Percentiles rank a stretch among this genome's conserved stretches.
These are phyloP conservation scores for Sugiyamaella marilandica DNA, from an alignment of 805 yeast species.

Conservation along the genomic window DNA sequence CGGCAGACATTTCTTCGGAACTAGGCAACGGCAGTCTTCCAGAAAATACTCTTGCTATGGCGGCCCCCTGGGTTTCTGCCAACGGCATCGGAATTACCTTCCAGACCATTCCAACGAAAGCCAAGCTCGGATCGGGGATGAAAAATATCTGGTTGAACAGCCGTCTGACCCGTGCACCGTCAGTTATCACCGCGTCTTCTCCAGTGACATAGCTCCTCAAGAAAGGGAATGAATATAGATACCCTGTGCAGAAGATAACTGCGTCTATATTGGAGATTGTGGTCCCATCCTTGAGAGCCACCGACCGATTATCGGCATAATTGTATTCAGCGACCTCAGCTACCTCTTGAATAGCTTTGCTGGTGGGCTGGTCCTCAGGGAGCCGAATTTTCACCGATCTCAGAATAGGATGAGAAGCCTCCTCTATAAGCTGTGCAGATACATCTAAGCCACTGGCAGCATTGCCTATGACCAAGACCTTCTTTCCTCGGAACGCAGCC, in stretches of 20 bases:
- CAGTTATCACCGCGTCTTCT: slow-evolving; percentile 38
- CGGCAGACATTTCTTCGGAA: slow-evolving; percentile 41
- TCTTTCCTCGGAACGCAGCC: slow-evolving; percentile 40
- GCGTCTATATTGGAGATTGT: slow-evolving; percentile 46
- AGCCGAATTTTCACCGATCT: slow-evolving; percentile 40
- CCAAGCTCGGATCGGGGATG: slow-evolving; percentile 57
- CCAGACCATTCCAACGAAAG: slow-evolving; percentile 48
- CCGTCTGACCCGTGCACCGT: slow-evolving; percentile 40
- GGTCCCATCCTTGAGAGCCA: slow-evolving; percentile 48
- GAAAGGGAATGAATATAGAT: slow-evolving; percentile 61
- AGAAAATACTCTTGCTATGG: slow-evolving; percentile 57
- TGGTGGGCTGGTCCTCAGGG: background rate
- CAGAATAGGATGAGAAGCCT: slow-evolving; percentile 29
- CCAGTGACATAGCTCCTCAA: slow-evolving; percentile 34
- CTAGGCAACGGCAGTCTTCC: slow-evolving; percentile 51
- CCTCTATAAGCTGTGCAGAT: slow-evolving; percentile 50
- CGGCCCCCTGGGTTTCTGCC: slow-evolving; percentile 57
- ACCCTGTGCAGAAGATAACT: slow-evolving; percentile 72
- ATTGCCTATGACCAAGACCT: slow-evolving; percentile 65
- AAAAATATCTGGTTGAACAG: slow-evolving; percentile 35
- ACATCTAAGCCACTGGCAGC: slow-evolving; percentile 75
- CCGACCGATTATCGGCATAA: slow-evolving; percentile 30
- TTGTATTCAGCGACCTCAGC: slow-evolving; percentile 42
- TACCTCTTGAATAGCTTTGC: slow-evolving; percentile 38
- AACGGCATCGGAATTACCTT: slow-evolving; percentile 31